Percentiles rank a stretch among this genome's conserved stretches.
phyloP scores from a whole-genome alignment of 805 yeast species.

The baker's yeast (Saccharomyces cerevisiae) region DNA sequence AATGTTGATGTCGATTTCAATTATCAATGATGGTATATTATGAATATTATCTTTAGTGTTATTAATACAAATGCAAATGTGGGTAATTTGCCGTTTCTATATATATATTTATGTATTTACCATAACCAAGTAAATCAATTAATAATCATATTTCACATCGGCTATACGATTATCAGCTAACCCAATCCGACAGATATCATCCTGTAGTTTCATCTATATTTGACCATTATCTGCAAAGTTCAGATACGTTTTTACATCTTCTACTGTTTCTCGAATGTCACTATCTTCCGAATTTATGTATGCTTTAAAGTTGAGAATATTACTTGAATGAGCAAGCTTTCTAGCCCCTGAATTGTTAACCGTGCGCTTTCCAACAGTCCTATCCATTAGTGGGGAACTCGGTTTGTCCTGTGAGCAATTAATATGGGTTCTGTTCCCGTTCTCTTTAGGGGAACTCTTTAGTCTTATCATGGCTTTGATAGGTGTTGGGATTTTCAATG shows the following conservation, averaged over 20 bases:
- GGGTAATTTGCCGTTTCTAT: not conserved
- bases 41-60: not conserved
- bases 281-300: constrained; percentile 4
- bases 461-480: constrained; percentile 20
- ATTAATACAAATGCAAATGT: not conserved
- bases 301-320: constrained; percentile 13
- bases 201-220: not conserved
- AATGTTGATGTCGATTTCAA: not conserved
- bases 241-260: constrained; percentile 21
- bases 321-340: constrained; percentile 11
- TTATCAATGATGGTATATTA: not conserved
- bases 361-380: not conserved
- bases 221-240: constrained; percentile 17
- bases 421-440: not conserved
- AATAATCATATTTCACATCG: not conserved
- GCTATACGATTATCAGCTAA: not conserved
- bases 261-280: constrained; percentile 11
- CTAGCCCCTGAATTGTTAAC: not conserved
- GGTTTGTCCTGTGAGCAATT: not conserved
- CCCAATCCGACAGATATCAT: not conserved
- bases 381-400: constrained; percentile 6
- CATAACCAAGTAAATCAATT: not conserved
- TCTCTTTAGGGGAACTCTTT: constrained; percentile 15
- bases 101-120: not conserved
- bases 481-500: constrained; percentile 20